Conservation (phyloP, 2,329 filamentous ascomycete species). For the Akanthomyces muscarius region DNA sequence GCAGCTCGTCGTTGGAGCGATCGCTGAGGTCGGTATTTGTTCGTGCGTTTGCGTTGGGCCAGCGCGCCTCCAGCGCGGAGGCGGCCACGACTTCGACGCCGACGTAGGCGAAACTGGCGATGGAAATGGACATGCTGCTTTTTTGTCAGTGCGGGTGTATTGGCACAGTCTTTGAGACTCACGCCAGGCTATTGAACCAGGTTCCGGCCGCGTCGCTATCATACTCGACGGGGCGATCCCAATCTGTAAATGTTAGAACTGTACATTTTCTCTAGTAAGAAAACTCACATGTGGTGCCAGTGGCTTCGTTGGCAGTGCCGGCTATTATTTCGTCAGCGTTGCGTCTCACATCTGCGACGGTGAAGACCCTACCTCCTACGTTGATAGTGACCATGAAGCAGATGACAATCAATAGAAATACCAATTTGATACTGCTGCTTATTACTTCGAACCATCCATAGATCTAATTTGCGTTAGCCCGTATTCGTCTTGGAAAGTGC, state of each 20-base stretch:
- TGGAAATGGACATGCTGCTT: slow-evolving; percentile 27
- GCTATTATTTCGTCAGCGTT: not conserved
- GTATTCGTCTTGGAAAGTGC: not conserved
- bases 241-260: not conserved
- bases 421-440: slow-evolving; percentile 25
- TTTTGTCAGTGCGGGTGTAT: not conserved
- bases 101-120: slow-evolving; percentile 31
- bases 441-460: slow-evolving; percentile 29
- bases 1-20: slow-evolving; percentile 16
- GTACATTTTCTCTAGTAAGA: not conserved
- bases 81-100: slow-evolving; percentile 32
- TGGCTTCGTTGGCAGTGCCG: not conserved
- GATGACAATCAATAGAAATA: slow-evolving; percentile 25
- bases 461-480: slow-evolving; percentile 19
- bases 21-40: slow-evolving; percentile 15
- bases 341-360: not conserved
- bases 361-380: not conserved
- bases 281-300: not conserved
- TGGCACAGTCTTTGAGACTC: slow-evolving; percentile 4
- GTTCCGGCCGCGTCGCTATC: slow-evolving; percentile 22
- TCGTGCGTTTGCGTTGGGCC: slow-evolving; percentile 20
- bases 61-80: slow-evolving; percentile 29
- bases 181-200: slow-evolving; percentile 27
- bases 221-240: slow-evolving; percentile 19
- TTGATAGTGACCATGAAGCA: slow-evolving; percentile 23